phyloP scores from a whole-genome alignment of 2,329 filamentous ascomycete genomes.

The Grosmannia huntii region DNA sequence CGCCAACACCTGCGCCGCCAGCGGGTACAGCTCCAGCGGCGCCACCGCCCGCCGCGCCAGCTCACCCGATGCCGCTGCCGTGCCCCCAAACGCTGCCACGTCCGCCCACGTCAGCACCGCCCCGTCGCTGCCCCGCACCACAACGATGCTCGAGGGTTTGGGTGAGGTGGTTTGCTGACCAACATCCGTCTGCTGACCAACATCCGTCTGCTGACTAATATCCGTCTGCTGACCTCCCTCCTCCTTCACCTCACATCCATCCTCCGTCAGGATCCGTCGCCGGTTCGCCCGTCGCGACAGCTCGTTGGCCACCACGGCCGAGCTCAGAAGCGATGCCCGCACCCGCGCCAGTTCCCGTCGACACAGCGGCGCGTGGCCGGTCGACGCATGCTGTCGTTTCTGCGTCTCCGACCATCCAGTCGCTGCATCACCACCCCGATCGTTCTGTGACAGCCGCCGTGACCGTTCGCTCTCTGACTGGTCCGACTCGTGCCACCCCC shows the following conservation, averaged over 20 bases:
- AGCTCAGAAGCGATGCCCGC: slow-evolving; percentile 62
- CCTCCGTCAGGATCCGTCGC: slow-evolving; percentile 22
- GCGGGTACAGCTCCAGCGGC: slow-evolving; percentile 33
- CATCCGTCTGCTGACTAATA: no score
- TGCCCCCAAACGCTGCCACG: slow-evolving; percentile 27
- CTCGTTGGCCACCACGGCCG: slow-evolving; percentile 81
- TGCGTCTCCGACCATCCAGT: background rate
- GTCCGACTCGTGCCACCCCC: background rate
- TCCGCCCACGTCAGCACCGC: slow-evolving; percentile 26
- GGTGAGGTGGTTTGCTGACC: background rate
- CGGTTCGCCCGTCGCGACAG: slow-evolving; percentile 54
- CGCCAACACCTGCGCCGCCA: slow-evolving; percentile 39
- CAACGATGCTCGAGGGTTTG: background rate
- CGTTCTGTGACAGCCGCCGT: no score
- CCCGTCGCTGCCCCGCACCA: slow-evolving; percentile 1
- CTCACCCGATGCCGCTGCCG: slow-evolving; percentile 22
- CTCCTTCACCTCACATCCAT: slow-evolving; percentile 9
- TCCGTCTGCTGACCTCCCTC: background rate
- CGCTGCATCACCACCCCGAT: background rate
- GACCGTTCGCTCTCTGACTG: slow-evolving; percentile 7
- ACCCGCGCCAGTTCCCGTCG: slow-evolving; percentile 72
- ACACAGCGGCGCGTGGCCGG: slow-evolving; percentile 12
- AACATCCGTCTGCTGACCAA: no score
- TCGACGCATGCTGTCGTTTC: background rate
- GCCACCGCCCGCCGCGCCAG: slow-evolving; percentile 22